Base-by-base conservation (phyloP, 441 rosid genomes). In the Mallotus repandus region DNA sequence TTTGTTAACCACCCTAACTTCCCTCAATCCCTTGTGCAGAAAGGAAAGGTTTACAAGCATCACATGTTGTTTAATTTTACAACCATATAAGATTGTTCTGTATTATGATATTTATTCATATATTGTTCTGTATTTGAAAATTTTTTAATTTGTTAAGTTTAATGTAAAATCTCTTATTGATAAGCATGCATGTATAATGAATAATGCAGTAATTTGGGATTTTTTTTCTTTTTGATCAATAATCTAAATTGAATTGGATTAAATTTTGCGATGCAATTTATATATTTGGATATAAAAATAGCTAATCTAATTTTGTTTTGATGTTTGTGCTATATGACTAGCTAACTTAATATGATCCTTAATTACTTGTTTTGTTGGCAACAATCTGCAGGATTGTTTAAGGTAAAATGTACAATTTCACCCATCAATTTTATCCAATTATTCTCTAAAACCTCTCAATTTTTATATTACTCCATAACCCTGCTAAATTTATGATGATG, bases 1-100 rank as follows among this genome's bases (percentile, higher is more conserved):
- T 74, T 93, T 0, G 86, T 91, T 4, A 89, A 93, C 64, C 79
- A 84, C 43, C 96, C 89, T 0, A 78, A 84, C 19, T 93, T 93
- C 67, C 97, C 97, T 73, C 88, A 94, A 2, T 83, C 82, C 54
- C 86, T 93, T 64, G 78, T 93, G 57, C 61, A 74, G 14, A 81
- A 88, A 9, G 82, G 86, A 32, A 65, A 83, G 76, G 63, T 68
- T 13, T 91, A 90, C 76, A 81, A 75, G 80, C 96, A 93, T 74
- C 38, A 72, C 50, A 93, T 90, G 91, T 68, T 83, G 52, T 81
- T 80, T 56, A 84, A 81, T 82, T 91, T 95, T 11, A 68, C 75
- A 4, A 21, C 48, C 35, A 4, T 58, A 35, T 62, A 43, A 69
- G 14, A 11, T 14, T 11, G 53, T 11, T 49, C 53, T 2, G 15